Conservation (phyloP, 768 basidiomycete genomes). For the Leccinellum luteum region DNA sequence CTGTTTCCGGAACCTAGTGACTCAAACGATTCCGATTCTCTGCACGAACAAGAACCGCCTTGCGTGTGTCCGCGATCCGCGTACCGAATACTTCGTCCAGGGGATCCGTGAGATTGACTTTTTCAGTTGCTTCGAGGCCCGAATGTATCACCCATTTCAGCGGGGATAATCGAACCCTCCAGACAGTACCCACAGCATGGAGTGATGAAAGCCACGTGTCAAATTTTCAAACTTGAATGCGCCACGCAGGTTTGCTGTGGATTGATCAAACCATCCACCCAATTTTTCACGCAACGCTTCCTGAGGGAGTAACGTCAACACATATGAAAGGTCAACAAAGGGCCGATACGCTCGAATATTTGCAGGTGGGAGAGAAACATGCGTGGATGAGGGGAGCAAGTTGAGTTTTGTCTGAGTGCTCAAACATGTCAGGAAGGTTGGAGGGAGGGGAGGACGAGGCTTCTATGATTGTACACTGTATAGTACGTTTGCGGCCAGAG, state of each 20-base stretch:
- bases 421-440: constrained; percentile 46
- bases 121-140: constrained; percentile 49
- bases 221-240: too few species aligned
- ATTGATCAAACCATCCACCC: constrained; percentile 61
- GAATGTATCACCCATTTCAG: constrained; percentile 45
- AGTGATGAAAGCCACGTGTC: constrained; percentile 59
- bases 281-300: constrained; percentile 46
- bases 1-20: constrained; percentile 14
- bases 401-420: constrained; percentile 67
- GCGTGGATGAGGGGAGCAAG: constrained; percentile 77
- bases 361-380: constrained; percentile 72
- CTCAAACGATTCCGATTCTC: constrained; percentile 41
- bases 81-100: constrained; percentile 55
- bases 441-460: constrained; percentile 22
- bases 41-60: constrained; percentile 40
- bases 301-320: constrained; percentile 50
- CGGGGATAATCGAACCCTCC: constrained; percentile 60
- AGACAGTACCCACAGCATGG: constrained; percentile 62
- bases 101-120: constrained; percentile 36
- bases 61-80: constrained; percentile 62
- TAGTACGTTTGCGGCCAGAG: constrained; percentile 58
- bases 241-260: constrained; percentile 42
- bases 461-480: constrained; percentile 60
- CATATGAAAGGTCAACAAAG: constrained; percentile 70
- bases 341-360: constrained; percentile 78